Conservation (phyloP, 768 basidiomycete species). For the Trametes elegans region DNA sequence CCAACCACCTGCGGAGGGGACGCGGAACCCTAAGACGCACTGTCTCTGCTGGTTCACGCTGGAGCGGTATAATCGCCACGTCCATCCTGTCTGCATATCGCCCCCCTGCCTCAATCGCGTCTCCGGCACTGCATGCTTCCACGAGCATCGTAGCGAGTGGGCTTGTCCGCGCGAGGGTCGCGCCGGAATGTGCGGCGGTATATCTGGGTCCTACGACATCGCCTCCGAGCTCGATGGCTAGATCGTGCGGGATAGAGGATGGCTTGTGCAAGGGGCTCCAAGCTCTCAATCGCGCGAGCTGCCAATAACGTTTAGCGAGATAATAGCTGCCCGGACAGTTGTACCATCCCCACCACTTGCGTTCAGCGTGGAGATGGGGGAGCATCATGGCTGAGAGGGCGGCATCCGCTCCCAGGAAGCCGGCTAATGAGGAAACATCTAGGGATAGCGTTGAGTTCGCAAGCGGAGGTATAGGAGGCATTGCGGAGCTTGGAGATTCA, state of each 20-base stretch:
- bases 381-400: slow-evolving; percentile 12
- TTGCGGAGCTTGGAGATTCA: neutral
- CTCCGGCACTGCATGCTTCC: neutral
- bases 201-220: neutral
- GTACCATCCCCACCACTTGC: slow-evolving; percentile 17
- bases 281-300: slow-evolving; percentile 3
- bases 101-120: neutral
- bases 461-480: neutral
- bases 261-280: slow-evolving; percentile 4
- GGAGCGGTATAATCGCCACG: neutral
- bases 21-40: slow-evolving; percentile 4
- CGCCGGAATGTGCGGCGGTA: neutral
- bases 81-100: neutral
- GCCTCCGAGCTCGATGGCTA: neutral
- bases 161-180: neutral
- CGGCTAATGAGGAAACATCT: slow-evolving; percentile 6
- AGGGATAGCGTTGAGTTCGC: neutral
- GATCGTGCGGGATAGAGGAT: neutral
- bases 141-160: neutral
- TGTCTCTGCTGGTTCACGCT: neutral
- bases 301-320: slow-evolving; percentile 9
- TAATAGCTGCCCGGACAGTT: slow-evolving; percentile 13
- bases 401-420: slow-evolving; percentile 13
- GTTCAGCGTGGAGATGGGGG: slow-evolving; percentile 4
- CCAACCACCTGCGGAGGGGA: neutral